phyloP scores from a whole-genome alignment of 2,329 filamentous ascomycete species.

The Rosellinia necatrix region DNA sequence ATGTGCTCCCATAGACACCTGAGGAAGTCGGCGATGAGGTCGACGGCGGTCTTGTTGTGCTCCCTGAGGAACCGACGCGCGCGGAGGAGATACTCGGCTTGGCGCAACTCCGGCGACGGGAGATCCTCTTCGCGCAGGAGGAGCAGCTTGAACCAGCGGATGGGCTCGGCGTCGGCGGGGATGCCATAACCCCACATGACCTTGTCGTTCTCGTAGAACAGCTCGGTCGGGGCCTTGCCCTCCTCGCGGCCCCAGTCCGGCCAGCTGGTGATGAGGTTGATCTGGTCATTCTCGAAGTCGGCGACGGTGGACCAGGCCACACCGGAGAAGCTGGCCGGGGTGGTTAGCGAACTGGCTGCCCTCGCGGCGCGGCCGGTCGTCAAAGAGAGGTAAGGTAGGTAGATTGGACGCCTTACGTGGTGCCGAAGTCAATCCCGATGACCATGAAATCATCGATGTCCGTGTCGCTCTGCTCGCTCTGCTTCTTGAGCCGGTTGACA shows the following conservation, averaged over 20 bases:
- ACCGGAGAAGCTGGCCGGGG: conserved; percentile 35
- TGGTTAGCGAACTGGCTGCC: background rate
- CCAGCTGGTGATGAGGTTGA: conserved; percentile 13
- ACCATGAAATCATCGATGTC: conserved; percentile 4
- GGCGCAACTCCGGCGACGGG: too few species aligned
- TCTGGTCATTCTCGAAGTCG: conserved; percentile 3
- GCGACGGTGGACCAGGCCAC: conserved; percentile 33
- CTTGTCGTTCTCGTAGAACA: conserved; percentile 27
- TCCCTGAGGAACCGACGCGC: conserved; percentile 20
- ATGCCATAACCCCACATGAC: conserved; percentile 34
- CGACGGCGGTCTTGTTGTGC: conserved; percentile 28
- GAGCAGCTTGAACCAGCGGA: conserved; percentile 39
- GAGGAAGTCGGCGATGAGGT: conserved; percentile 35
- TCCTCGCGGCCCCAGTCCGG: conserved; percentile 1
- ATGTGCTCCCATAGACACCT: conserved; percentile 34
- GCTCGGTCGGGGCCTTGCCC: conserved; percentile 33
- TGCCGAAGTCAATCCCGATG: conserved; percentile 15
- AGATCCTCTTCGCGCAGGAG: conserved; percentile 31
- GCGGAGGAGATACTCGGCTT: too few species aligned
- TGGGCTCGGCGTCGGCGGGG: conserved; percentile 27
- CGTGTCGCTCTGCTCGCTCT: background rate
- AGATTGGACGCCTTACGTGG: conserved; percentile 3
- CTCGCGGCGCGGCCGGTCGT: too few species aligned
- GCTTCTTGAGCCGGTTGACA: background rate
- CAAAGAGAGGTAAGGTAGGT: background rate